Percentiles rank a stretch among this genome's conserved stretches.
Evolutionary conservation across 352 stramenopile genomes (phyloP).

Genomic region (Globisporangium radiosum): DNA sequence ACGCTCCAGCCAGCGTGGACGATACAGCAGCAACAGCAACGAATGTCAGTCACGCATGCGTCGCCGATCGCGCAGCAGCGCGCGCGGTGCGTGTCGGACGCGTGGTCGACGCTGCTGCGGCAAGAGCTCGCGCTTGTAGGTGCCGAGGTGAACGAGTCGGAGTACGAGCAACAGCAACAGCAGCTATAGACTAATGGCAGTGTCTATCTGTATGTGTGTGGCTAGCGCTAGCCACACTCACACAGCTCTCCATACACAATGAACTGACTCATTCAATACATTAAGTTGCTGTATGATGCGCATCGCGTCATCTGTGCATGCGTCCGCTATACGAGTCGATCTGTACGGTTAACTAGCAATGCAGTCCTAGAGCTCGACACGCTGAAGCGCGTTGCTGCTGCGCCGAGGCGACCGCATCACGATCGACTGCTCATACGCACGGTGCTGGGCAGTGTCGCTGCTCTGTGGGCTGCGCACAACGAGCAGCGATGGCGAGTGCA

Average conservation of each 20-base stretch:
- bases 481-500: constrained; percentile 3
- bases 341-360: no score
- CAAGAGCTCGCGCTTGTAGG: constrained; percentile 12
- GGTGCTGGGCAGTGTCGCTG: not conserved
- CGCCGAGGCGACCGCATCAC: not conserved
- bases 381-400: not conserved
- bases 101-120: constrained; percentile 36
- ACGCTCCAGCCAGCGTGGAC: constrained; percentile 17
- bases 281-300: no score
- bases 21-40: constrained; percentile 3
- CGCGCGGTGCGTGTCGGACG: constrained; percentile 14
- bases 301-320: no score
- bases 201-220: no score
- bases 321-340: no score
- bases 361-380: not conserved
- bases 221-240: no score
- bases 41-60: no score
- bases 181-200: not conserved
- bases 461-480: not conserved
- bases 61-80: not conserved
- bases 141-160: not conserved
- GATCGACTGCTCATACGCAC: not conserved
- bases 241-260: no score
- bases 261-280: no score
- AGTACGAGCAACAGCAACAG: not conserved